Evolutionary conservation across 192 early-diverging fungal species (phyloP), one percentile per base, ranked within the genome.

Genomic region (Spizellomyces punctatus): DNA sequence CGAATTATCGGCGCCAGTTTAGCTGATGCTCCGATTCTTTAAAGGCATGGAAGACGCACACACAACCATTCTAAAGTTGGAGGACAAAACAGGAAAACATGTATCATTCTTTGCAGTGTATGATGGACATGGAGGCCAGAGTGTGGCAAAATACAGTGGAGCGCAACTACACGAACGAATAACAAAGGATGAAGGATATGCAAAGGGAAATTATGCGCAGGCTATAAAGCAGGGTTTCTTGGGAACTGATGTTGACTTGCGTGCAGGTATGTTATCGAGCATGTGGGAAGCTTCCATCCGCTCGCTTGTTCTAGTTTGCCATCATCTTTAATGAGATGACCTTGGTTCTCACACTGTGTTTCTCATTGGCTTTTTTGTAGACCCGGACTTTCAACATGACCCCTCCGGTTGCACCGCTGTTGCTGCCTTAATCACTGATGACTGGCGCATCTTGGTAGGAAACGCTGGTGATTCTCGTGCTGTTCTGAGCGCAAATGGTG

Each of bases 321-420:
- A 54, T 42, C n/a, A 17, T 21, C 43, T 22, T 10, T 41, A 36
- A 36, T 36, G 27, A 36, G 27, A 36, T 36, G 1, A 36, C 27
- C 36, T 6, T 17, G 65, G 58, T 2, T 36, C 27, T 36, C 27
- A 36, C 27, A 36, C 27, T 3, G 0, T 36, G 27, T 76, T 66
- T 44, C 46, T 55, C 8, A 2, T 46, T 47, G 16, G 1, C n/a
- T 16, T 16, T 22, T 58, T 22, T 7, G 27, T 67, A 94, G 91
- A 92, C 69, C 87, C 91, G 21, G 83, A 88, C 59, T 92, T 91
- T 79, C 79, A 73, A 45, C 80, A 81, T 66, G 94, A 99, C 72
- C 89, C 94, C 22, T 93, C 96, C 9, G 98, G 98, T 46, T 99
- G 98, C 84, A 99, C 98, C 10, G 94, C 98, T n/a, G 92, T 99